Evolutionary conservation across 1,139 yeast genomes (phyloP), one percentile per base, ranked within the genome.

Genomic region (Candida sojae): DNA sequence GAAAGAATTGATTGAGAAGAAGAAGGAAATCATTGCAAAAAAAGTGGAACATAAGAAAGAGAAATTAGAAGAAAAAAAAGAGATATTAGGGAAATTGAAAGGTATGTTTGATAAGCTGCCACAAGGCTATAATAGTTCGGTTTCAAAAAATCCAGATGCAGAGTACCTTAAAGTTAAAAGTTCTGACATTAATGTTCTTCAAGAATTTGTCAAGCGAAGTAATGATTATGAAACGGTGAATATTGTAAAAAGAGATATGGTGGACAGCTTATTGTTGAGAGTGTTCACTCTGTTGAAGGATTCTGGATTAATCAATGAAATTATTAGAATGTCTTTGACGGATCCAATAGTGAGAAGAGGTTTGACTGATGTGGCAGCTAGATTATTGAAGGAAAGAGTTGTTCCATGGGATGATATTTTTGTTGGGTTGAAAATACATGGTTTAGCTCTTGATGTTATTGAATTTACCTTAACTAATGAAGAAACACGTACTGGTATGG

Each of bases 361-460:
- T 11, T 46, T 69, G 23, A 59, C 60, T 30, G 62, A 64, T 28
- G 50, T 67, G 12, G 58, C 68, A 6, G 57, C 66, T 40, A 62
- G 65, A 13, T 57, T 69, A 40, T 48, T 70, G 33, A 55, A 62
- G 46, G 64, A 68, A 1, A 64, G 63, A 32, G 72, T 64, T 5
- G 68, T 69, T 51, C 73, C 75, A 1, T 70, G 63, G 57, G 57
- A 61, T 45, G 72, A 68, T 37, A 59, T 70, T 9, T 68, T 70
- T 48, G 56, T 47, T 7, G 73, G 73, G 8, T 56, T 70, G 46
- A 65, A 57, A 48, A 61, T 61, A 6, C 65, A 71, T 40, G 73
- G 71, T 6, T 59, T 70, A 45, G 72, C 70, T 5, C 47, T 59
- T 32, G 71, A 69, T 39, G 64, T 67, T 30, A 53, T 66, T 34